Base-by-base conservation (phyloP, 495 filamentous ascomycete species). In the Talaromyces borbonicus region DNA sequence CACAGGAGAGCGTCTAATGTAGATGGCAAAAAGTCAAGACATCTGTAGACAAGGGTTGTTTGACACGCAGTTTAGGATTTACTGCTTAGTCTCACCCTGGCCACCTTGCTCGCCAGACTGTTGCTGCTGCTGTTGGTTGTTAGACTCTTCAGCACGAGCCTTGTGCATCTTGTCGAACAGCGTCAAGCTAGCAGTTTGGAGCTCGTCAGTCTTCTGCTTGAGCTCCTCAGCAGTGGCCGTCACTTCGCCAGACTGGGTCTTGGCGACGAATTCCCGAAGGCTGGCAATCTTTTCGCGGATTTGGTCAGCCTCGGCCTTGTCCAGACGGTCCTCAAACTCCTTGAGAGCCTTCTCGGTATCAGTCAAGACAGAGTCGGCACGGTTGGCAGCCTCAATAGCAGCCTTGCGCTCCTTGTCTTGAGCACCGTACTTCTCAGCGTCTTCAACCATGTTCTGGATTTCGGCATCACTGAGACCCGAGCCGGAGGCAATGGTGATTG, bases 131-230 rank as follows among this genome's bases (percentile, higher is more conserved):
- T n/a, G n/a, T n/a, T 64, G 77, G 45, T 38, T 57, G 49, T 41
- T 41, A 47, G 62, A 49, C 65, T 85, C 75, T 74, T 90, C 87
- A 52, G 66, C 56, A 52, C 87, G 79, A 40, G 93, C 88, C 77
- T 93, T 93, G 81, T 98, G 92, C 87, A 98, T 95, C 84, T 98
- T 95, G 75, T 97, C 92, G 68, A 98, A 98, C 53, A 97, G 80
- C 65, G 83, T 94, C 72, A 98, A 76, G 71, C 85, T 90, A 49
- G 92, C 87, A 59, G 81, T 86, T 71, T 97, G 93, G 56, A 98
- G 81, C 68, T 96, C 92, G 51, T 97, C 93, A 50, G 83, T 90
- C 85, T 97, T 95, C 72, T 85, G 81, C 82, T 97, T 98, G 60
- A 98, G 76, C 63, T 95, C 85, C 49, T 81, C 86, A 16, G 88